phyloP scores from a whole-genome alignment of 2,329 filamentous ascomycete species.

The Microsporum ferrugineum region DNA sequence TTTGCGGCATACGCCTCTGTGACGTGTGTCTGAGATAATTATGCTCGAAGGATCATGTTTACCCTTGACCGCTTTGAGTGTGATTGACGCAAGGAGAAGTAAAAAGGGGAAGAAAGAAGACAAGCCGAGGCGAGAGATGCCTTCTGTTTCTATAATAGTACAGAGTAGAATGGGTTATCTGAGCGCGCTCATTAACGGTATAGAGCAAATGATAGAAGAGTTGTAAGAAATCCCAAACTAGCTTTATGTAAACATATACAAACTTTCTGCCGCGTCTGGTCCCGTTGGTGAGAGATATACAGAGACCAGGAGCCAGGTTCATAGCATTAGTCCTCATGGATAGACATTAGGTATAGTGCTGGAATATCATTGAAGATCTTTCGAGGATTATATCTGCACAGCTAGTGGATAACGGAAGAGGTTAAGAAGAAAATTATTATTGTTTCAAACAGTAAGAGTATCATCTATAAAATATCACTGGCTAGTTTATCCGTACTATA shows the following conservation, averaged over 20 bases:
- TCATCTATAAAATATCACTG: slow-evolving; percentile 1
- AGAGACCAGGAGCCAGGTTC: neutral
- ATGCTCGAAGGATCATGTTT: neutral
- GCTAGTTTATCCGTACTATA: slow-evolving; percentile 3
- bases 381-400: neutral
- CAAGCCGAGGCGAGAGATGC: no score
- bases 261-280: neutral
- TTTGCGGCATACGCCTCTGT: neutral
- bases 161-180: no score
- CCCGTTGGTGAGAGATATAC: neutral
- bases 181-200: neutral
- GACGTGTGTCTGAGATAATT: neutral
- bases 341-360: neutral
- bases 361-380: neutral
- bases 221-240: neutral
- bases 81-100: neutral
- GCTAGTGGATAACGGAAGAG: neutral
- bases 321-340: neutral
- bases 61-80: neutral
- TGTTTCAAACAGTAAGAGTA: neutral
- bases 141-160: no score
- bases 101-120: no score
- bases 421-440: neutral
- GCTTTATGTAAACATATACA: neutral
- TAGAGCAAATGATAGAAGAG: neutral